Conservation (phyloP, 2,329 filamentous ascomycete species). For the Talaromyces sp. region DNA sequence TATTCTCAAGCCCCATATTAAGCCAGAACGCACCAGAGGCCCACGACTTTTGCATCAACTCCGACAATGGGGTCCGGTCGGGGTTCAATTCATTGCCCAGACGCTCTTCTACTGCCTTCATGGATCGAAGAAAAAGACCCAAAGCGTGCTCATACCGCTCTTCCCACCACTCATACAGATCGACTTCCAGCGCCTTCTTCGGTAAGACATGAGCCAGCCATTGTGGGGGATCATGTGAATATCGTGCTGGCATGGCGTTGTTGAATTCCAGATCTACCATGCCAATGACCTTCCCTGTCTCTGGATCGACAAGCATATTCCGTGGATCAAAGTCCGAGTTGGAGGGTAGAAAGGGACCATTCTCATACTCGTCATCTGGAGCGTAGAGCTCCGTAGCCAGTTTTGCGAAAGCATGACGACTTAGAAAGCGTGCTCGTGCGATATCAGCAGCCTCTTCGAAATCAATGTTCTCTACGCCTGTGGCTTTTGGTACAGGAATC, state of each 20-base stretch:
- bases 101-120: constrained; percentile 16
- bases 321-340: constrained; percentile 34
- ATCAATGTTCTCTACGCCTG: too few relatives aligned
- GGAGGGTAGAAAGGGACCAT: constrained; percentile 42
- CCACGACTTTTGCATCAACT: constrained; percentile 23
- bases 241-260: constrained; percentile 24
- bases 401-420: constrained; percentile 36
- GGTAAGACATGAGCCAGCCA: constrained; percentile 23
- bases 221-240: constrained; percentile 22
- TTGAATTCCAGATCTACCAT: constrained; percentile 38
- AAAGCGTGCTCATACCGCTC: constrained; percentile 26
- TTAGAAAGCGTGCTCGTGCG: constrained; percentile 34
- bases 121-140: constrained; percentile 26
- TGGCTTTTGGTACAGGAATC: too few relatives aligned
- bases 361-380: constrained; percentile 9
- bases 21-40: not conserved
- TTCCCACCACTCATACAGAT: constrained; percentile 26
- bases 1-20: not conserved
- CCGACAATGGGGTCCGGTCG: constrained; percentile 23
- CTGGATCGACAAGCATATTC: constrained; percentile 26
- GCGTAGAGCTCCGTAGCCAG: constrained; percentile 34
- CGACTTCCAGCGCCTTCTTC: constrained; percentile 17
- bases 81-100: not conserved
- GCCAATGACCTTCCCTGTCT: constrained; percentile 20
- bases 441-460: constrained; percentile 24